Evolutionary conservation across 768 basidiomycete species (phyloP).

Genomic region (Psilocybe sp.): DNA sequence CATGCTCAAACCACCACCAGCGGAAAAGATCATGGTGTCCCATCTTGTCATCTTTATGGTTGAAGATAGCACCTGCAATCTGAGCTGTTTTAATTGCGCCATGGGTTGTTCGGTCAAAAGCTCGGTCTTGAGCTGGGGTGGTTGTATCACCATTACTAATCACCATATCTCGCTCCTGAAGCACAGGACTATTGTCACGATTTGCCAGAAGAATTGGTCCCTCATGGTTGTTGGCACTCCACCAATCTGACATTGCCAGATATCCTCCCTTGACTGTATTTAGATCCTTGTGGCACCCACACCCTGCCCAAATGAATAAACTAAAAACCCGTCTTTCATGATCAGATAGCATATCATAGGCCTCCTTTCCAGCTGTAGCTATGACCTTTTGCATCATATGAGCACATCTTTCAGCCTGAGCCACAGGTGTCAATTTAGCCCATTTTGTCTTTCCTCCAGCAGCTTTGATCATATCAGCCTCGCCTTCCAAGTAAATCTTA

Average conservation of each 20-base stretch:
- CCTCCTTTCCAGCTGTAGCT: constrained; percentile 11
- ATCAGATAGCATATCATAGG: constrained; percentile 8
- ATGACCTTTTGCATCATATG: constrained; percentile 10
- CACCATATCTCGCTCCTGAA: constrained; percentile 11
- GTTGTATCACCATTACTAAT: neutral
- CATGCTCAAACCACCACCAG: too few relatives aligned
- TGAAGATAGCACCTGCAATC: constrained; percentile 13
- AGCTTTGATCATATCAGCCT: constrained; percentile 10
- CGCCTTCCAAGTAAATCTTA: constrained; percentile 2
- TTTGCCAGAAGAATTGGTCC: constrained; percentile 25
- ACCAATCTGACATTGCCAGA: constrained; percentile 15
- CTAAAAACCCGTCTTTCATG: constrained; percentile 13
- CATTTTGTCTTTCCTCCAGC: constrained; percentile 14
- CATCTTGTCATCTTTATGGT: too few relatives aligned
- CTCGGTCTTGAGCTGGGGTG: constrained; percentile 2
- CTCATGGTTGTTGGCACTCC: constrained; percentile 11
- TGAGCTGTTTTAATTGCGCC: constrained; percentile 8
- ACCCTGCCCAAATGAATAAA: constrained; percentile 29
- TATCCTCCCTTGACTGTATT: constrained; percentile 24
- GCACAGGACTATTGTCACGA: constrained; percentile 21
- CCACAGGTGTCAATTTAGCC: constrained; percentile 6
- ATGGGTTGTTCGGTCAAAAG: neutral
- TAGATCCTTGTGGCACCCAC: too few relatives aligned
- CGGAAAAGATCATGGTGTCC: too few relatives aligned
- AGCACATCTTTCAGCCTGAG: constrained; percentile 9